A percentile compares a stretch with the other conserved stretches of the same genome.
phyloP scores from a whole-genome alignment of 2,329 filamentous ascomycete genomes.

The Colletotrichum truncatum region DNA sequence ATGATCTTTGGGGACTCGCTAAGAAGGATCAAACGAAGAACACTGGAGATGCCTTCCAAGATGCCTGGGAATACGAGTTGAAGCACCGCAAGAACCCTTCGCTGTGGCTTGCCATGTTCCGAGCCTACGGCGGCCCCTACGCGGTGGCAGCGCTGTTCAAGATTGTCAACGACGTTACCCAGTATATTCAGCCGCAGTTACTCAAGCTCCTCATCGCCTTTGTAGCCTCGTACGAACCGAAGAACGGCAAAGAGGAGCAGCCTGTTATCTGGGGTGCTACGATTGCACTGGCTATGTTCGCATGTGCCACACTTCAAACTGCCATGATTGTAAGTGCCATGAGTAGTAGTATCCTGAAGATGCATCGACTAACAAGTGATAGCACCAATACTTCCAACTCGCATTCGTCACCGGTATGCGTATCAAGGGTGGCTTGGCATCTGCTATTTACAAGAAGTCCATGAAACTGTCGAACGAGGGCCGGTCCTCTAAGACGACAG shows the following conservation, averaged over 20 bases:
- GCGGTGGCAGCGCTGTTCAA: slow-evolving; percentile 86
- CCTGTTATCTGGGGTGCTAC: slow-evolving; percentile 85
- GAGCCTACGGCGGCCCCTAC: slow-evolving; percentile 87
- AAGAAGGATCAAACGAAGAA: slow-evolving; percentile 80
- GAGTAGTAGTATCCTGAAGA: background rate
- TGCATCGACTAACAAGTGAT: slow-evolving; percentile 18
- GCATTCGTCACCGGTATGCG: slow-evolving; percentile 97
- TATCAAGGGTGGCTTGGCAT: slow-evolving; percentile 89
- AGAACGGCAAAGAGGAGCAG: slow-evolving; percentile 64
- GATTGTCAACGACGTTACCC: slow-evolving; percentile 82
- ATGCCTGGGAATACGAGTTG: slow-evolving; percentile 81
- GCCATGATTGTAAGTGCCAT: slow-evolving; percentile 68
- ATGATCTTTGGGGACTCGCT: slow-evolving; percentile 93
- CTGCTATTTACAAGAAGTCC: slow-evolving; percentile 92
- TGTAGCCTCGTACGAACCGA: slow-evolving; percentile 73
- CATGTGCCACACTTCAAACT: slow-evolving; percentile 86
- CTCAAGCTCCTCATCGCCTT: slow-evolving; percentile 85
- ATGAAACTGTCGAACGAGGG: slow-evolving; percentile 93
- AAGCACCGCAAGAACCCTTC: slow-evolving; percentile 75
- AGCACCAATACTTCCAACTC: slow-evolving; percentile 96
- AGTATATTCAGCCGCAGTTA: slow-evolving; percentile 92
- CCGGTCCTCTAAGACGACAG: slow-evolving; percentile 86
- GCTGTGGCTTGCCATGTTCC: slow-evolving; percentile 86
- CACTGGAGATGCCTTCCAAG: slow-evolving; percentile 75
- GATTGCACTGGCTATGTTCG: slow-evolving; percentile 93